phyloP scores from a whole-genome alignment of 1,284 basidiomycete genomes.

The Pterula multifida region DNA sequence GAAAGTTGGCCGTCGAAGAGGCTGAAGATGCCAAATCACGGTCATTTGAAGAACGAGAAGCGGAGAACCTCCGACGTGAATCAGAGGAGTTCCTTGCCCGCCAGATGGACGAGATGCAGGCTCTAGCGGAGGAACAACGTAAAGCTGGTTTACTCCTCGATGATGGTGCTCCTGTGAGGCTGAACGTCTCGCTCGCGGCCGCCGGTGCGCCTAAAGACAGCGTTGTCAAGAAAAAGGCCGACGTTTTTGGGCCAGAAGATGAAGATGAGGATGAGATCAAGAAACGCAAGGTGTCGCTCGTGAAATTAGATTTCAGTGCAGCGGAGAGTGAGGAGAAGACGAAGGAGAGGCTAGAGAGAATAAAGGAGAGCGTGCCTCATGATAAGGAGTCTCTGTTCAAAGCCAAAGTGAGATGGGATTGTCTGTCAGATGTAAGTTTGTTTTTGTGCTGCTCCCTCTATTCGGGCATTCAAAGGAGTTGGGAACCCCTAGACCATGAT shows the following conservation, averaged over 20 bases:
- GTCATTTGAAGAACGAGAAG: slow-evolving; percentile 71
- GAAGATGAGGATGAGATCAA: slow-evolving; percentile 77
- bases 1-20: slow-evolving; percentile 62
- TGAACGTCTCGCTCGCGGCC: slow-evolving; percentile 42
- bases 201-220: slow-evolving; percentile 7
- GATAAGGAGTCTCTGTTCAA: slow-evolving; percentile 62
- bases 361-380: slow-evolving; percentile 55
- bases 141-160: slow-evolving; percentile 83
- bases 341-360: slow-evolving; percentile 65
- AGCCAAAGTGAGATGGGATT: slow-evolving; percentile 77
- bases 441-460: slow-evolving; percentile 5
- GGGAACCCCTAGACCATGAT: slow-evolving; percentile 43
- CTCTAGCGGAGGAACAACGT: slow-evolving; percentile 75
- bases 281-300: slow-evolving; percentile 70
- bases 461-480: slow-evolving; percentile 6
- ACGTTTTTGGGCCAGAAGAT: slow-evolving; percentile 38
- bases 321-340: slow-evolving; percentile 67
- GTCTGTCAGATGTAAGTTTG: slow-evolving; percentile 64
- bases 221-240: slow-evolving; percentile 16
- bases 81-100: slow-evolving; percentile 80
- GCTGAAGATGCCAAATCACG: slow-evolving; percentile 76
- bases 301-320: slow-evolving; percentile 77
- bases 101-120: slow-evolving; percentile 87
- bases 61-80: slow-evolving; percentile 72
- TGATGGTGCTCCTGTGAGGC: slow-evolving; percentile 77